These are phyloP conservation scores for Pharnaceum exiguum DNA, from an alignment of 148 eudicot genomes.

Conservation along the genomic window DNA sequence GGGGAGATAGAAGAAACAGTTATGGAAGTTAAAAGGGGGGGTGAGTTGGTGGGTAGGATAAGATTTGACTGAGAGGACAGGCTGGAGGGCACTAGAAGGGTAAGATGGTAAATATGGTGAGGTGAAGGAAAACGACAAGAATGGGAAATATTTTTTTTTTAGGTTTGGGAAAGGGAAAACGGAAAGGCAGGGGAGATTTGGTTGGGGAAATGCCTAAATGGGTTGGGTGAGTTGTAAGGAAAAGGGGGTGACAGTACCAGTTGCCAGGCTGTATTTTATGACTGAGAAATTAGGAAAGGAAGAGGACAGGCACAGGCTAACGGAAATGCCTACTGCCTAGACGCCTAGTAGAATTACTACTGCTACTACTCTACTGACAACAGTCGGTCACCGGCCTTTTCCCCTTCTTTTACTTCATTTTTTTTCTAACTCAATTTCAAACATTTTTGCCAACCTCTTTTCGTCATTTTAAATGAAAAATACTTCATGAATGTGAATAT, in stretches of 20 bases:
- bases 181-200: not conserved
- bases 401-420: not conserved
- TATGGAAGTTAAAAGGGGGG: no score
- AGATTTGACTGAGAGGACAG: slow-evolving; percentile 22
- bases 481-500: not conserved
- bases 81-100: slow-evolving; percentile 19
- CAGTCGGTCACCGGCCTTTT: slow-evolving; percentile 18
- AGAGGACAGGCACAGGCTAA: slow-evolving; percentile 6
- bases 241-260: no score
- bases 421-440: not conserved
- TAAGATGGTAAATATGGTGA: slow-evolving; percentile 3
- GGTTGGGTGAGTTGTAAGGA: slow-evolving; percentile 30
- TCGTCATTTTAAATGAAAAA: no score
- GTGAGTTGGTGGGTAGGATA: slow-evolving; percentile 1
- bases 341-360: no score
- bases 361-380: slow-evolving; percentile 16
- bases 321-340: no score
- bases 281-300: slow-evolving; percentile 11
- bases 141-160: no score
- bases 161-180: slow-evolving; percentile 12
- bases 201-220: slow-evolving; percentile 16
- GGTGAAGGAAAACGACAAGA: slow-evolving; percentile 28
- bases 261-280: slow-evolving; percentile 32
- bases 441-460: not conserved
- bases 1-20: not conserved